phyloP scores from a whole-genome alignment of 257 asterid species.

The Henckelia pumila region DNA sequence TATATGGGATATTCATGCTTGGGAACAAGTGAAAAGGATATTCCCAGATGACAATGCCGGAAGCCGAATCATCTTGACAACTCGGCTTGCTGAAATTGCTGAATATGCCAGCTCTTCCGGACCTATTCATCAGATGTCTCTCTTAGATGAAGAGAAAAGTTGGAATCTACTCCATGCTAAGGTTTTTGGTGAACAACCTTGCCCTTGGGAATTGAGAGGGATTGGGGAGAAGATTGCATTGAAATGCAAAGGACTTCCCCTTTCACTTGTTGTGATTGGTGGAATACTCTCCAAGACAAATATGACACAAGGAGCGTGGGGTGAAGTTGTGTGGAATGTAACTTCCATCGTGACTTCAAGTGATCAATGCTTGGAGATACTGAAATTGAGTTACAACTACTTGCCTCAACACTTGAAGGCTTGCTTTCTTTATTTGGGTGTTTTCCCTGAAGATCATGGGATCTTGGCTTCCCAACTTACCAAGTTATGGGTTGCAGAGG shows the following conservation, averaged over 20 bases:
- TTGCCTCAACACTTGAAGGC: constrained; percentile 9
- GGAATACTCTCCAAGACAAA: background rate
- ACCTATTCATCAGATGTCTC: background rate
- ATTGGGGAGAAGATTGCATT: background rate
- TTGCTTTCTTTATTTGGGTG: constrained; percentile 24
- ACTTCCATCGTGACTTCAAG: background rate
- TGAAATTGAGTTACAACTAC: constrained; percentile 3
- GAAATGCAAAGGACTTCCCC: constrained; percentile 7
- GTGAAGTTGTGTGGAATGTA: background rate
- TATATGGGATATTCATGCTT: background rate
- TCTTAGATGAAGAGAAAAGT: background rate
- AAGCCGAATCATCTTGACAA: background rate
- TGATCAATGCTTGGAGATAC: background rate
- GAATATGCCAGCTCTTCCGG: background rate
- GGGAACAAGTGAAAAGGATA: background rate
- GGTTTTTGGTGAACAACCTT: background rate
- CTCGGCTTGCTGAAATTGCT: background rate
- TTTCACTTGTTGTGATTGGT: background rate
- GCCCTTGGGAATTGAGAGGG: background rate
- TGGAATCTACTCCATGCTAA: background rate
- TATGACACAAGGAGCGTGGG: background rate
- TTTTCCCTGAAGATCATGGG: constrained; percentile 12
- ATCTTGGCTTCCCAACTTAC: constrained; percentile 4
- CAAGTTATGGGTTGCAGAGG: constrained; percentile 24
- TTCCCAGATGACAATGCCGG: background rate